These are phyloP conservation scores for Kodamaea kakaduensis DNA, from an alignment of 805 yeast species.

Conservation along the genomic window DNA sequence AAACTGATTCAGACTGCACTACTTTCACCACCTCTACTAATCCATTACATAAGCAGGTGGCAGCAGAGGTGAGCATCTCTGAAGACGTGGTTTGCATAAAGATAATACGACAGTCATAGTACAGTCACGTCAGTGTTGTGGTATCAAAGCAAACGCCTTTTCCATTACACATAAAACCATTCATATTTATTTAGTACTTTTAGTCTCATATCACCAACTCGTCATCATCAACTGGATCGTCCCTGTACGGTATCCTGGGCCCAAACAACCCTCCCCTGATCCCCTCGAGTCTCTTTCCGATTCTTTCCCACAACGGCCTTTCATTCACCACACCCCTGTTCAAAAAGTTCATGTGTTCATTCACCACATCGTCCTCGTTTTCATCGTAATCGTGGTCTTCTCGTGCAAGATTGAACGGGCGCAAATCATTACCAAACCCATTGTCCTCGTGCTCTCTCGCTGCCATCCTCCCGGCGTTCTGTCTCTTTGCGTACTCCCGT, in stretches of 20 bases:
- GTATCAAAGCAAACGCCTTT: too few species aligned
- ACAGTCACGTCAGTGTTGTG: too few species aligned
- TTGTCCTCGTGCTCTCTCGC: too few species aligned
- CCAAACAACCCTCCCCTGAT: constrained; percentile 11
- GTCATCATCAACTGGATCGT: constrained; percentile 28
- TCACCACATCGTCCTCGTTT: constrained; percentile 8
- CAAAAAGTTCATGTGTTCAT: constrained; percentile 8
- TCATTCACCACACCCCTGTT: constrained; percentile 4
- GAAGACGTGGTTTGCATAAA: too few species aligned
- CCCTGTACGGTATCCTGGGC: constrained; percentile 16
- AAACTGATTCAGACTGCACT: too few species aligned
- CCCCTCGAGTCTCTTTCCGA: constrained; percentile 24
- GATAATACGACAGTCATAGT: too few species aligned
- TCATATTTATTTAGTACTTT: background rate
- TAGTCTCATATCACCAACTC: constrained; percentile 23
- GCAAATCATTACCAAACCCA: constrained; percentile 14
- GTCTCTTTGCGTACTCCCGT: constrained; percentile 30
- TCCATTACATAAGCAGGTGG: too few species aligned
- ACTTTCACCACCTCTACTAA: too few species aligned
- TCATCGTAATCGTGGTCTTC: constrained; percentile 17
- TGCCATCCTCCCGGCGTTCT: constrained; percentile 15
- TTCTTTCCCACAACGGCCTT: constrained; percentile 23
- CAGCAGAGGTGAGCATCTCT: too few species aligned
- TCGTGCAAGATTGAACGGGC: constrained; percentile 24
- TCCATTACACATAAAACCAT: background rate